Conservation (phyloP, 495 filamentous ascomycete species). For the Hyaloscypha bicolor region DNA sequence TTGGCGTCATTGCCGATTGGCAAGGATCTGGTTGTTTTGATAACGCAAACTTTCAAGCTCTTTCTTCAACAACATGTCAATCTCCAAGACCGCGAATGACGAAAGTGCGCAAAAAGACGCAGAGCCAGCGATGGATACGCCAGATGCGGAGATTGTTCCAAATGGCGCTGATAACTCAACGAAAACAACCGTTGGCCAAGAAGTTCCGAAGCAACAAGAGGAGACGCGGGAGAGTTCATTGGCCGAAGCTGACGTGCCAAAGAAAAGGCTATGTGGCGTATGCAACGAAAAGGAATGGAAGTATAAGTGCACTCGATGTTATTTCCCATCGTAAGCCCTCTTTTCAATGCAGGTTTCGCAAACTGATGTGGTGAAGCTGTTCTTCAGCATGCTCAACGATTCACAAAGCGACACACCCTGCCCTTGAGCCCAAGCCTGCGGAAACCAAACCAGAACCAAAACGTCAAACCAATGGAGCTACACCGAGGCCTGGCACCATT, state of each 20-base stretch:
- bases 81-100: neutral
- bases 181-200: neutral
- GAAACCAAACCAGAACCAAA: slow-evolving; percentile 24
- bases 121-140: slow-evolving; percentile 13
- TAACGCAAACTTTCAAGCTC: neutral
- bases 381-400: slow-evolving; percentile 67
- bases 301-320: slow-evolving; percentile 68
- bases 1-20: neutral
- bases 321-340: slow-evolving; percentile 60
- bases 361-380: slow-evolving; percentile 53
- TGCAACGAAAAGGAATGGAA: slow-evolving; percentile 59
- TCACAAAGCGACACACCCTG: slow-evolving; percentile 54
- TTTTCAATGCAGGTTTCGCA: slow-evolving; percentile 6
- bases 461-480: slow-evolving; percentile 21
- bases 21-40: neutral
- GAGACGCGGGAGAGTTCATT: neutral
- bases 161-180: neutral
- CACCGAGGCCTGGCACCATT: slow-evolving; percentile 31
- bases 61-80: slow-evolving; percentile 10
- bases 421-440: slow-evolving; percentile 15
- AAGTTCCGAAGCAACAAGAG: neutral
- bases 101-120: slow-evolving; percentile 2
- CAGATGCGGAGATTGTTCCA: neutral
- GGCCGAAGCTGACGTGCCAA: neutral
- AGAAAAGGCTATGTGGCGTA: slow-evolving; percentile 52